Base-by-base conservation (phyloP, 257 asterid genomes). In the Mitragyna speciosa region DNA sequence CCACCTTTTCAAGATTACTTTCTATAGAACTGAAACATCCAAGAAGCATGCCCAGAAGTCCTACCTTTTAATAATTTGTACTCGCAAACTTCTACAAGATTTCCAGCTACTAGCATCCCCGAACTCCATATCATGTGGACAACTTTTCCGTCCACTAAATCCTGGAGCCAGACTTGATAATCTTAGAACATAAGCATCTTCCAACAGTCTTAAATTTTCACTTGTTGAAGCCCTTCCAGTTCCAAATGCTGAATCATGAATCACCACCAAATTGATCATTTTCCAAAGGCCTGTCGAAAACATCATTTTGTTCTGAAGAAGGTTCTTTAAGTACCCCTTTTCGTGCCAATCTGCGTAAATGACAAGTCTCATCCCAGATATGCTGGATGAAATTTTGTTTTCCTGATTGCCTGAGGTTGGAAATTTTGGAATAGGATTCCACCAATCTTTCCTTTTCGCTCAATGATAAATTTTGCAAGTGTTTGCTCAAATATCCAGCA, bases 401-500 rank as follows among this genome's bases (percentile, higher is more conserved):
- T 71, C 86, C 90, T 45, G 88, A 77, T 51, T 81, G 87, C 69
- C 58, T 78, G 58, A 77, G 83, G 80, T 63, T 69, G 30, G 90
- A 82, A 41, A 76, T 70, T 36, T 72, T 86, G 64, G 71, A 74
- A 36, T 84, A 83, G 58, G 83, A 36, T 71, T 76, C 84, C 19
- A 43, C 19, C 39, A 63, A 79, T 70, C 51, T 86, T 41, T 89
- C 89, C 20, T 83, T 86, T 69, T 86, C 85, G 66, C 87, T 91
- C 51, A 51, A 75, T 22, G 89, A 78, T 52, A 84, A 68, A 83
- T 83, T 91, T 58, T 88, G 93, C 86, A 87, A 61, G 83, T 84
- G 82, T 82, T 89, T 90, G 31, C 96, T 91, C 76, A 86, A 70
- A 75, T 89, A 93, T 80, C 95, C 96, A 61, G 94, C 97, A 75